phyloP scores from a whole-genome alignment of 345 rosid species.

The Acer yangbiense region DNA sequence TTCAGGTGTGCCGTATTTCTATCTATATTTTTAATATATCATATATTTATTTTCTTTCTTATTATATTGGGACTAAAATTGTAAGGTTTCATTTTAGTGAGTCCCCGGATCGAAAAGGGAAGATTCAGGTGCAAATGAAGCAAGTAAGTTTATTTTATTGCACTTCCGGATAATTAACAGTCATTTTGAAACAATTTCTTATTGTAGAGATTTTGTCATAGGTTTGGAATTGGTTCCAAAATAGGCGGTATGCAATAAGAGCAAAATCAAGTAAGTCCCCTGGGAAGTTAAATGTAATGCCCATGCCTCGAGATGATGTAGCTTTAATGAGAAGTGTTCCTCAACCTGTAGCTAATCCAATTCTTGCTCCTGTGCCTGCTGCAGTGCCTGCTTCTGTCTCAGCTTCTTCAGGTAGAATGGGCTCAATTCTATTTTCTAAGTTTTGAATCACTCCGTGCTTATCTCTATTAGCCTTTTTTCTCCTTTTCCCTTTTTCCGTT shows the following conservation, averaged over 20 bases:
- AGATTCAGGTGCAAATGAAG: conserved; percentile 83
- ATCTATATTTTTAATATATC: not conserved
- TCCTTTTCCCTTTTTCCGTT: not conserved
- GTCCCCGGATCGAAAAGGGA: conserved; percentile 80
- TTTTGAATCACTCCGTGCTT: conserved; percentile 16
- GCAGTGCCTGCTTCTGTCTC: conserved; percentile 44
- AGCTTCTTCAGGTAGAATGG: conserved; percentile 35
- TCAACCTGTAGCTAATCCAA: conserved; percentile 58
- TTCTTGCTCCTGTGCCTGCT: conserved; percentile 54
- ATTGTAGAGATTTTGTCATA: conserved; percentile 27
- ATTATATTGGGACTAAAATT: not conserved
- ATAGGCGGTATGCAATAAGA: conserved; percentile 90
- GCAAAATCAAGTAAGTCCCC: conserved; percentile 82
- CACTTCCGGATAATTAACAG: conserved; percentile 6
- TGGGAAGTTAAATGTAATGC: conserved; percentile 73
- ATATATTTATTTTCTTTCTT: conserved; percentile 11
- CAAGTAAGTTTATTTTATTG: conserved; percentile 56
- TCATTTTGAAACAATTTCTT: conserved; percentile 9
- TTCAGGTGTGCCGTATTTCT: conserved; percentile 61
- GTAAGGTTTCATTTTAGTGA: conserved; percentile 54
- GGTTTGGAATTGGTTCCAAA: conserved; percentile 99
- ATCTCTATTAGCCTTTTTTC: not conserved
- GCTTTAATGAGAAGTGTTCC: conserved; percentile 57
- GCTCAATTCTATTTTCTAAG: not conserved
- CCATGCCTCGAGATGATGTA: conserved; percentile 65